phyloP scores from a whole-genome alignment of 2,329 filamentous ascomycete species.

The Phyllachora maydis region DNA sequence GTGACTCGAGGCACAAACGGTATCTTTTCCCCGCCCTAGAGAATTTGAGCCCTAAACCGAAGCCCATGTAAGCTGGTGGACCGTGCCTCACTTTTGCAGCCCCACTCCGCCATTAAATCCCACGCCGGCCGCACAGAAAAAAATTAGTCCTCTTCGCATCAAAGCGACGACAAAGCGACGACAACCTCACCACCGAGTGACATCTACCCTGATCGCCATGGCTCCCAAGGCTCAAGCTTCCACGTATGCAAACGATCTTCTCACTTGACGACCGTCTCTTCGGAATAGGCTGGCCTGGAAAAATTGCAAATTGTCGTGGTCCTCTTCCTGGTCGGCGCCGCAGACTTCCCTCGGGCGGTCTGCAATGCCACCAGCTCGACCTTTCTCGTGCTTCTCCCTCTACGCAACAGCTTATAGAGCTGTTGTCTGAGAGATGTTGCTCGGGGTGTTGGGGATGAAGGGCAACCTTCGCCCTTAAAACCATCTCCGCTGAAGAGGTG shows the following conservation, averaged over 20 bases:
- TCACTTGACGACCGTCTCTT: too few relatives aligned
- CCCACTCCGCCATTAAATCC: background rate
- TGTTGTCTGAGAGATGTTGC: constrained; percentile 36
- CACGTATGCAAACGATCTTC: constrained; percentile 8
- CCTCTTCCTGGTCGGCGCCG: constrained; percentile 51
- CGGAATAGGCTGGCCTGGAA: constrained; percentile 13
- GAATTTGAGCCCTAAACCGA: constrained; percentile 7
- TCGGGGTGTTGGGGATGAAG: constrained; percentile 68
- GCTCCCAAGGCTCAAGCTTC: constrained; percentile 1
- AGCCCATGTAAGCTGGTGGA: constrained; percentile 2
- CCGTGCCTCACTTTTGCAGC: constrained; percentile 1
- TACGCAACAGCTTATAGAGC: constrained; percentile 16
- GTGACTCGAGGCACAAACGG: constrained; percentile 7
- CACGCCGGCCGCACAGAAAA: too few relatives aligned
- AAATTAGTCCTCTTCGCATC: too few relatives aligned
- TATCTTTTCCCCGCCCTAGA: constrained; percentile 1
- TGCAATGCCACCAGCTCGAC: constrained; percentile 56
- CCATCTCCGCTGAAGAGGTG: constrained; percentile 38
- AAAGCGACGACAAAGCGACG: too few relatives aligned
- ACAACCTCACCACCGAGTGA: too few relatives aligned
- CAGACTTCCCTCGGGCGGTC: constrained; percentile 14
- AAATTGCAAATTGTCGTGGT: constrained; percentile 58
- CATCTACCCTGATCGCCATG: constrained; percentile 10
- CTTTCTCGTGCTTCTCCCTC: constrained; percentile 44
- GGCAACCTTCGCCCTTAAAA: constrained; percentile 52